Evolutionary conservation across 495 filamentous ascomycete genomes (phyloP).

Genomic region (Monascus purpureus): DNA sequence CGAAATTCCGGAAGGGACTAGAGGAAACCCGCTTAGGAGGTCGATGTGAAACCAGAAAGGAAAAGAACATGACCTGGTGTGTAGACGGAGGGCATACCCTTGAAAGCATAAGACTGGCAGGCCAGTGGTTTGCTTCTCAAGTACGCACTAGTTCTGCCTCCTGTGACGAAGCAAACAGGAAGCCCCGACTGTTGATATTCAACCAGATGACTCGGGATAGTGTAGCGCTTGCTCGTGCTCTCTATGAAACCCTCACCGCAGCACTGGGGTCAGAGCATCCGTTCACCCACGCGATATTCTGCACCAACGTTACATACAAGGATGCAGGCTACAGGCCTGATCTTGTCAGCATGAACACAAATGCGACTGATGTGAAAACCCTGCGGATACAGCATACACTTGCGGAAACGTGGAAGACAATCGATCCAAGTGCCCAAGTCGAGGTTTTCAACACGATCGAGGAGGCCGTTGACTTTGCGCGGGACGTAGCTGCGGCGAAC

Average conservation of each 20-base stretch:
- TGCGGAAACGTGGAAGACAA: constrained; percentile 52
- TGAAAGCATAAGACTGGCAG: constrained; percentile 70
- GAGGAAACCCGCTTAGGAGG: constrained; percentile 65
- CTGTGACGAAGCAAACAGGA: constrained; percentile 23
- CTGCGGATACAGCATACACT: constrained; percentile 64
- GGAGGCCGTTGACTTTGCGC: constrained; percentile 61
- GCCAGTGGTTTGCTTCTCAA: constrained; percentile 62
- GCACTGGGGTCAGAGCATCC: constrained; percentile 37
- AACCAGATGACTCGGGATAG: constrained; percentile 88
- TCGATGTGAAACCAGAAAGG: constrained; percentile 63
- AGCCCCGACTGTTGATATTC: constrained; percentile 66
- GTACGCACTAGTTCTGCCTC: constrained; percentile 32
- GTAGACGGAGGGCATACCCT: constrained; percentile 87
- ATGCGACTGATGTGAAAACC: constrained; percentile 48
- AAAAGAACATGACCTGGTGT: constrained; percentile 64
- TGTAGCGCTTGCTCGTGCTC: constrained; percentile 44
- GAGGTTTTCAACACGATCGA: constrained; percentile 67
- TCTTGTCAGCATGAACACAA: constrained; percentile 62
- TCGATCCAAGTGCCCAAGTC: constrained; percentile 48
- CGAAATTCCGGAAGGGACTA: constrained; percentile 59
- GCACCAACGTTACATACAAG: constrained; percentile 72
- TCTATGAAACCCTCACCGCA: constrained; percentile 50
- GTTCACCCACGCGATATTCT: constrained; percentile 79
- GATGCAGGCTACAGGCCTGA: constrained; percentile 57
- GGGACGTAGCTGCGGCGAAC: constrained; percentile 33